A percentile compares a stretch with the other conserved stretches of the same genome.
phyloP scores from a whole-genome alignment of 2,329 filamentous ascomycete genomes.

The Trichophyton verrucosum region DNA sequence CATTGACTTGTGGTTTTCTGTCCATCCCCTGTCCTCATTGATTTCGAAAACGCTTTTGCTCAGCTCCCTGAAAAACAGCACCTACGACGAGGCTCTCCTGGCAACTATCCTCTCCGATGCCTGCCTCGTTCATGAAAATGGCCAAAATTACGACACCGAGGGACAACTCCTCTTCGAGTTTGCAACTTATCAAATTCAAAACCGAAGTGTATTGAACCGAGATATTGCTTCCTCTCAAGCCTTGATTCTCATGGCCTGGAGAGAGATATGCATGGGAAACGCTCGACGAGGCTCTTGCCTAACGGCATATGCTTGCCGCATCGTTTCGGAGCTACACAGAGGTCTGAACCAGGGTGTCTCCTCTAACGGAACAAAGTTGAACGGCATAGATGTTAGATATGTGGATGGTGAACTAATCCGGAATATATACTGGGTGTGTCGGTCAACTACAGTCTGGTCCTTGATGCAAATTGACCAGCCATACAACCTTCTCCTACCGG shows the following conservation, averaged over 20 bases:
- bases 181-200: constrained; percentile 6
- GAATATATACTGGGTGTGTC: constrained; percentile 9
- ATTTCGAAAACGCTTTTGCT: constrained; percentile 9
- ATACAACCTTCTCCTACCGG: constrained; percentile 5
- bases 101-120: constrained; percentile 8
- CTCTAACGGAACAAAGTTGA: constrained; percentile 8
- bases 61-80: constrained; percentile 8
- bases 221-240: constrained; percentile 7
- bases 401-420: constrained; percentile 10
- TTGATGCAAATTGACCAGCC: constrained; percentile 10
- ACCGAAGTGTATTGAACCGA: constrained; percentile 3
- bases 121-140: constrained; percentile 9
- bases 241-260: constrained; percentile 9
- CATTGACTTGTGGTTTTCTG: constrained; percentile 10
- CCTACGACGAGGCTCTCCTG: constrained; percentile 8
- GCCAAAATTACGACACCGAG: constrained; percentile 6
- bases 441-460: constrained; percentile 9
- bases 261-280: constrained; percentile 9
- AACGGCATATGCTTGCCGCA: constrained; percentile 6
- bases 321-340: constrained; percentile 7
- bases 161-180: constrained; percentile 6
- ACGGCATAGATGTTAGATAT: constrained; percentile 9
- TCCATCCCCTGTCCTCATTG: constrained; percentile 7
- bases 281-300: constrained; percentile 7
- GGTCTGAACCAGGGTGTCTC: constrained; percentile 8